Percentiles rank a stretch among this genome's conserved stretches.
These are phyloP conservation scores for Angomonas deanei DNA, from an alignment of 208 protist species.

Conservation along the genomic window DNA sequence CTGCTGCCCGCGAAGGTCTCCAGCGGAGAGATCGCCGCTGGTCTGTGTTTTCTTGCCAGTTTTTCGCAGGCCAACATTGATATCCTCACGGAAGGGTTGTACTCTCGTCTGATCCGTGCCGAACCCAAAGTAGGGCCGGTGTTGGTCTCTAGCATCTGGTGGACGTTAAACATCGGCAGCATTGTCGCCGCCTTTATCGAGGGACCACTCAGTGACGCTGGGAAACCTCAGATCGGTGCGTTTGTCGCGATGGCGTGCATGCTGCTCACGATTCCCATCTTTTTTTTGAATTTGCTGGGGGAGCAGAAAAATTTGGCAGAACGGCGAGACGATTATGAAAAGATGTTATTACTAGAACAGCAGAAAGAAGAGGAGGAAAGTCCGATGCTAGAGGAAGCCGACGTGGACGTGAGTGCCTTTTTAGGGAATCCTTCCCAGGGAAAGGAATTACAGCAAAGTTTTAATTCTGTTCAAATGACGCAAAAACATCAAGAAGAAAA, in stretches of 20 bases:
- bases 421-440: no score
- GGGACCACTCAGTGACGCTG: conserved; percentile 34
- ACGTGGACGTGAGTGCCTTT: conserved; percentile 1
- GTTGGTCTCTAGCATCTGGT: conserved; percentile 46
- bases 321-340: conserved; percentile 16
- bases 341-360: background rate
- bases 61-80: conserved; percentile 38
- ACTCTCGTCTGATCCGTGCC: conserved; percentile 37
- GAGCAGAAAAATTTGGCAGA: conserved; percentile 36
- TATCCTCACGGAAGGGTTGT: conserved; percentile 54
- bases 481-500: no score
- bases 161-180: conserved; percentile 23
- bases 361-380: background rate
- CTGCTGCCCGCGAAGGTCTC: conserved; percentile 23
- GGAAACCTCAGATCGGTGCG: conserved; percentile 16
- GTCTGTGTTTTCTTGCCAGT: conserved; percentile 28
- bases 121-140: conserved; percentile 21
- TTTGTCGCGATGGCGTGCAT: conserved; percentile 17
- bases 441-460: no score
- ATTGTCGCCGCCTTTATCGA: conserved; percentile 28
- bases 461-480: no score
- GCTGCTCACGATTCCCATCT: conserved; percentile 31
- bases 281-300: conserved; percentile 41
- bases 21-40: conserved; percentile 19
- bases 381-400: background rate